Percentiles rank a stretch among this genome's conserved stretches.
phyloP scores from a whole-genome alignment of 2,329 filamentous ascomycete genomes.

The Verticillium longisporum region DNA sequence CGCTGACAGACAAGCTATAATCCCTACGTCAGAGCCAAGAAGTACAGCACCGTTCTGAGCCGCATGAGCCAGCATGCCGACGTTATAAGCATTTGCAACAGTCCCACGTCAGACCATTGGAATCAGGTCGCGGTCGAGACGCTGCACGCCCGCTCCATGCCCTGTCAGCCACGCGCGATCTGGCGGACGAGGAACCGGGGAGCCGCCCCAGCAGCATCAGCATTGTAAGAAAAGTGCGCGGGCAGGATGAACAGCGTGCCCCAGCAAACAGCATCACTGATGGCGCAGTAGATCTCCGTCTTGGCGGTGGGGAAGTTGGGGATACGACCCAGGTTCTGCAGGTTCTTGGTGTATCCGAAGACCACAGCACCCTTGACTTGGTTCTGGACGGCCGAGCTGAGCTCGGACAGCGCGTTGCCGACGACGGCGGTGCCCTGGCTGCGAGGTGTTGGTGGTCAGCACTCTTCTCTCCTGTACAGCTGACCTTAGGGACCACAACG shows the following conservation, averaged over 20 bases:
- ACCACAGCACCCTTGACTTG: slow-evolving; percentile 29
- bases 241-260: slow-evolving; percentile 27
- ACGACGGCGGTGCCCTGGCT: slow-evolving; percentile 37
- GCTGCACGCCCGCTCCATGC: no score
- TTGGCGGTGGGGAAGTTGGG: slow-evolving; percentile 26
- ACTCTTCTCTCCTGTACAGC: no score
- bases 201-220: slow-evolving; percentile 12
- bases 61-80: no score
- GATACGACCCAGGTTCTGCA: slow-evolving; percentile 30
- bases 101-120: no score
- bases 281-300: slow-evolving; percentile 29
- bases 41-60: no score
- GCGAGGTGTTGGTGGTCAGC: slow-evolving; percentile 4
- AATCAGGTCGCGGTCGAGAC: no score
- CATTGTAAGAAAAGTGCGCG: slow-evolving; percentile 24
- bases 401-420: slow-evolving; percentile 27
- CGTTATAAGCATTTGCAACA: no score
- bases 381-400: slow-evolving; percentile 19
- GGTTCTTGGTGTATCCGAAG: slow-evolving; percentile 32
- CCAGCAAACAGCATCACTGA: slow-evolving; percentile 26
- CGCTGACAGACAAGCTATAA: no score
- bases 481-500: background rate
- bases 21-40: no score
- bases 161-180: slow-evolving; percentile 10
- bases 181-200: slow-evolving; percentile 15